A percentile compares a stretch with the other conserved stretches of the same genome.
These are phyloP conservation scores for Lepiota brunneoincarnata DNA, from an alignment of 768 basidiomycete species.

Conservation along the genomic window DNA sequence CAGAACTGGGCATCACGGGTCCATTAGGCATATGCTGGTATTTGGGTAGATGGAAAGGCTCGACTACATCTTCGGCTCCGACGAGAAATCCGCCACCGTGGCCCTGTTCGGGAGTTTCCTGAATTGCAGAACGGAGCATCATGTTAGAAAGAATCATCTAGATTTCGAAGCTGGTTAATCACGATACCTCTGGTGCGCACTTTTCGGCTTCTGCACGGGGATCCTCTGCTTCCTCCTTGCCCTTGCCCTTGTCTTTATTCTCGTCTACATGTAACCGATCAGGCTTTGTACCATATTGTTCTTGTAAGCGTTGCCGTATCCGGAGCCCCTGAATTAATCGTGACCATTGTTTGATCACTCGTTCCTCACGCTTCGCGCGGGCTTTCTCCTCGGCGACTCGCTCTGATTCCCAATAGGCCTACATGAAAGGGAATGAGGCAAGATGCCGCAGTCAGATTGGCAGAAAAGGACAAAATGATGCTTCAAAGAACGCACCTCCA, in stretches of 20 bases:
- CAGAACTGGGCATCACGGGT: constrained; percentile 12
- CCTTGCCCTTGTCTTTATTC: constrained; percentile 6
- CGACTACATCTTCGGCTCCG: constrained; percentile 69
- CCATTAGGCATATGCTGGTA: constrained; percentile 36
- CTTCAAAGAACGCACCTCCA: constrained; percentile 57
- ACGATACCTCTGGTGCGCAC: background rate
- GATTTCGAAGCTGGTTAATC: background rate
- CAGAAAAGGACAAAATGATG: background rate
- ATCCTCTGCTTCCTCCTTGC: constrained; percentile 14
- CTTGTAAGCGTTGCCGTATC: constrained; percentile 78
- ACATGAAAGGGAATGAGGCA: constrained; percentile 10
- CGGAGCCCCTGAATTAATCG: constrained; percentile 86
- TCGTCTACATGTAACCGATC: background rate
- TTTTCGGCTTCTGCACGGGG: background rate
- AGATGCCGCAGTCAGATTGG: constrained; percentile 3
- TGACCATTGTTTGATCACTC: constrained; percentile 84
- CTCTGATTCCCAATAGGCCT: constrained; percentile 88
- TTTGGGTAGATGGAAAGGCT: constrained; percentile 69
- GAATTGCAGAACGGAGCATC: background rate
- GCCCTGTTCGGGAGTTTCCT: constrained; percentile 20
- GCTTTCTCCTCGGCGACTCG: constrained; percentile 77
- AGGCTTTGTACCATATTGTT: constrained; percentile 57
- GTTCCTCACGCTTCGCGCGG: constrained; percentile 70
- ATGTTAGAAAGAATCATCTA: background rate
- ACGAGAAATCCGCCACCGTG: constrained; percentile 66